phyloP scores from a whole-genome alignment of 352 stramenopile genomes.

The Thraustotheca clavata region DNA sequence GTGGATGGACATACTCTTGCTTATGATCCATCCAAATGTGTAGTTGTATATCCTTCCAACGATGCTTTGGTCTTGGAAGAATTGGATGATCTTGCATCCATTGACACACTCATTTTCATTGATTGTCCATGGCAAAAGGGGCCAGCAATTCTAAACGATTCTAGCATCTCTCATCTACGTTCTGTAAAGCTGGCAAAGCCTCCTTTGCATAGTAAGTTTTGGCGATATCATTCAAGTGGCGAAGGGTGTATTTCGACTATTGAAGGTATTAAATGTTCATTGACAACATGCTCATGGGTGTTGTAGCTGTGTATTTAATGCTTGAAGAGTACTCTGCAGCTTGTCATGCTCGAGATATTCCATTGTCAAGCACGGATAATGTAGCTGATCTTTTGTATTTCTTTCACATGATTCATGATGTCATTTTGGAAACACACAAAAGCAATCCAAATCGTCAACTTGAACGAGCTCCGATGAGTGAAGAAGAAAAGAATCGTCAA shows the following conservation, averaged over 20 bases:
- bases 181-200: slow-evolving; percentile 73
- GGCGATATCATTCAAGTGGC: slow-evolving; percentile 79
- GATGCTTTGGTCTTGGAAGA: slow-evolving; percentile 53
- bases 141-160: slow-evolving; percentile 54
- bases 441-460: slow-evolving; percentile 35
- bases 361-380: slow-evolving; percentile 30
- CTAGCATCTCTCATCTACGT: slow-evolving; percentile 41
- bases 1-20: slow-evolving; percentile 10
- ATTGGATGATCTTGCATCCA: slow-evolving; percentile 49
- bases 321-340: slow-evolving; percentile 61
- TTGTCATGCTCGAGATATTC: slow-evolving; percentile 28
- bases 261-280: slow-evolving; percentile 49
- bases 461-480: slow-evolving; percentile 55
- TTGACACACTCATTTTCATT: slow-evolving; percentile 77
- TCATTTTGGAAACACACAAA: slow-evolving; percentile 59
- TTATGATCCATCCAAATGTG: slow-evolving; percentile 51
- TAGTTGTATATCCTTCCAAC: slow-evolving; percentile 78
- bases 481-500: slow-evolving; percentile 69
- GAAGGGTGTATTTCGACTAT: slow-evolving; percentile 83
- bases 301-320: slow-evolving; percentile 71
- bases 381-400: slow-evolving; percentile 73
- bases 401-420: slow-evolving; percentile 64
- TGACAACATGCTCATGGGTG: slow-evolving; percentile 1
- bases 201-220: slow-evolving; percentile 78
- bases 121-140: slow-evolving; percentile 84